Evolutionary conservation across 306 rosid species (phyloP).

Genomic region (Inga laurina): DNA sequence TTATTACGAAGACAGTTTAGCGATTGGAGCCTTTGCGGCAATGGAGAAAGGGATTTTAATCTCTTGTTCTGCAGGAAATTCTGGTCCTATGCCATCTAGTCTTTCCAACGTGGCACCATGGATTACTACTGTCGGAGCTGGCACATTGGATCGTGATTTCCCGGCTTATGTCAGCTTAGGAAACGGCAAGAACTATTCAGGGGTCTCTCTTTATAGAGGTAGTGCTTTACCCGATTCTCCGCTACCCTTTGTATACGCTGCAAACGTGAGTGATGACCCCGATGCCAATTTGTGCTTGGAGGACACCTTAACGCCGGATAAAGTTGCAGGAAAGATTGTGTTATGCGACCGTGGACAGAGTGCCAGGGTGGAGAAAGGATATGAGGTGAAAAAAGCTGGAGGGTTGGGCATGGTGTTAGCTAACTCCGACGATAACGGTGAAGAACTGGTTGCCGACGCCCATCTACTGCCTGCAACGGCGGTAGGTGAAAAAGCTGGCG

Average conservation of each 20-base stretch:
- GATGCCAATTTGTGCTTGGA: conserved; percentile 47
- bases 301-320: conserved; percentile 51
- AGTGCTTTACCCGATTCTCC: conserved; percentile 25
- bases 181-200: conserved; percentile 63
- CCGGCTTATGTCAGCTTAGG: conserved; percentile 65
- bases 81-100: conserved; percentile 50
- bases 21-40: conserved; percentile 75
- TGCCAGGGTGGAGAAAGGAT: conserved; percentile 62
- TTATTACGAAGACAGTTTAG: conserved; percentile 54
- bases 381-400: conserved; percentile 63
- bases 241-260: conserved; percentile 56
- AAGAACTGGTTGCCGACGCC: conserved; percentile 71
- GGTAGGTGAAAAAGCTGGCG: conserved; percentile 54
- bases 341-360: conserved; percentile 65
- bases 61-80: conserved; percentile 76
- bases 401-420: conserved; percentile 78
- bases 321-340: conserved; percentile 71
- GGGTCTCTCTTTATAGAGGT: conserved; percentile 60
- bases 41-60: conserved; percentile 77
- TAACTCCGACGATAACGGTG: conserved; percentile 51
- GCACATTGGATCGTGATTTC: conserved; percentile 87
- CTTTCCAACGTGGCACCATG: conserved; percentile 80
- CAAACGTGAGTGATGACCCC: conserved; percentile 44
- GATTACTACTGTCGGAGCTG: conserved; percentile 89
- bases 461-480: conserved; percentile 60